These are phyloP conservation scores for Tritrichomonas musculus DNA, from an alignment of 208 protist genomes.

Conservation along the genomic window DNA sequence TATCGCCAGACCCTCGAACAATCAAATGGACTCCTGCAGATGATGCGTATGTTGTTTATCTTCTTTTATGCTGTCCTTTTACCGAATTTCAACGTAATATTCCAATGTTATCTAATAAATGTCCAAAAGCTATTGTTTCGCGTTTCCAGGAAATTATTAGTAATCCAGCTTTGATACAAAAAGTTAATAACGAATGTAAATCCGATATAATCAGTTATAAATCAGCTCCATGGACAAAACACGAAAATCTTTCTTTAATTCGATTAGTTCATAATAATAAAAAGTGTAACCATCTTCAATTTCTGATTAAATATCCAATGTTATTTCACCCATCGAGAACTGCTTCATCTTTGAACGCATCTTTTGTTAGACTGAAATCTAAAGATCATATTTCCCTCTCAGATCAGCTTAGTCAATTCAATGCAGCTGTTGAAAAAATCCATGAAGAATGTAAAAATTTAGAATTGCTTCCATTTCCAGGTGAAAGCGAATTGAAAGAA, in stretches of 20 bases:
- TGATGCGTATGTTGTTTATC: neutral
- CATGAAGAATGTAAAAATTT: neutral
- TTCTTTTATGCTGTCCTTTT: slow-evolving; percentile 10
- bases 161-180: neutral
- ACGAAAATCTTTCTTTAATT: neutral
- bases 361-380: neutral
- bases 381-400: neutral
- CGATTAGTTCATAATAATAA: neutral
- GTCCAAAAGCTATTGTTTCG: neutral
- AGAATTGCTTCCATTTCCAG: neutral
- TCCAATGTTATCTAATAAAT: neutral
- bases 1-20: too few species aligned
- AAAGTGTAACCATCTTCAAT: neutral
- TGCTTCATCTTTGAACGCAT: neutral
- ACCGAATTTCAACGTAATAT: neutral
- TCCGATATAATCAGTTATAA: neutral
- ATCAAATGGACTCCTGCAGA: neutral
- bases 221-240: neutral
- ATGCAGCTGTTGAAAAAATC: neutral
- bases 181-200: neutral
- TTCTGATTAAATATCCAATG: neutral
- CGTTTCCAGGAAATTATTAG: neutral
- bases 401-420: neutral
- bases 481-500: neutral
- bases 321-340: neutral